Evolutionary conservation across 2,329 filamentous ascomycete genomes (phyloP).

Genomic region (Aspergillus pseudonomiae): DNA sequence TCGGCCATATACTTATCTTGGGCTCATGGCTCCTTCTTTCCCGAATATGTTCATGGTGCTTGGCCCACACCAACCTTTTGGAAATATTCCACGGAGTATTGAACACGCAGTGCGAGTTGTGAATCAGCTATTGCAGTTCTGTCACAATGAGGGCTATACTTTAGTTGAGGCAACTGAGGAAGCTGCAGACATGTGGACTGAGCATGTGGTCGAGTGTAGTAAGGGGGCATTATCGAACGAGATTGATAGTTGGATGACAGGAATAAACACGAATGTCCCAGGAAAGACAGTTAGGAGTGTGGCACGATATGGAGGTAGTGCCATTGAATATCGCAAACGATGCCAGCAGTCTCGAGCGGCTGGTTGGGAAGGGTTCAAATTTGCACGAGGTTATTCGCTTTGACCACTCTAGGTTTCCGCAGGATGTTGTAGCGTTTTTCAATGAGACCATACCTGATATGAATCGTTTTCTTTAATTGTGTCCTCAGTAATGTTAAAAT

Average conservation of each 20-base stretch:
- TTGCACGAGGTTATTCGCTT: not conserved
- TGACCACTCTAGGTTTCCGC: not conserved
- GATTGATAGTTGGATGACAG: slow-evolving; percentile 60
- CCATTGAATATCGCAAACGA: slow-evolving; percentile 1
- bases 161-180: slow-evolving; percentile 47
- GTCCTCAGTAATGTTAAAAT: not conserved
- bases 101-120: slow-evolving; percentile 45
- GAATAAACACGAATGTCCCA: slow-evolving; percentile 53
- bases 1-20: slow-evolving; percentile 46
- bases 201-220: slow-evolving; percentile 53
- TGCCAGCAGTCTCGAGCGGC: not conserved
- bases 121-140: slow-evolving; percentile 34
- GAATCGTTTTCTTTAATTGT: not conserved
- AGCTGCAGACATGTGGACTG: slow-evolving; percentile 47
- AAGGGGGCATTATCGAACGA: slow-evolving; percentile 51
- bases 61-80: slow-evolving; percentile 54
- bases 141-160: slow-evolving; percentile 30
- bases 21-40: slow-evolving; percentile 47
- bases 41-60: slow-evolving; percentile 59
- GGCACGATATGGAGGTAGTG: not conserved
- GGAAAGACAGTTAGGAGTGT: not conserved
- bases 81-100: slow-evolving; percentile 36
- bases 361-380: not conserved
- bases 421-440: not conserved
- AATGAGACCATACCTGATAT: not conserved